These are phyloP conservation scores for Dendrobium officinale DNA, from an alignment of 106 monocot genomes.

Conservation along the genomic window DNA sequence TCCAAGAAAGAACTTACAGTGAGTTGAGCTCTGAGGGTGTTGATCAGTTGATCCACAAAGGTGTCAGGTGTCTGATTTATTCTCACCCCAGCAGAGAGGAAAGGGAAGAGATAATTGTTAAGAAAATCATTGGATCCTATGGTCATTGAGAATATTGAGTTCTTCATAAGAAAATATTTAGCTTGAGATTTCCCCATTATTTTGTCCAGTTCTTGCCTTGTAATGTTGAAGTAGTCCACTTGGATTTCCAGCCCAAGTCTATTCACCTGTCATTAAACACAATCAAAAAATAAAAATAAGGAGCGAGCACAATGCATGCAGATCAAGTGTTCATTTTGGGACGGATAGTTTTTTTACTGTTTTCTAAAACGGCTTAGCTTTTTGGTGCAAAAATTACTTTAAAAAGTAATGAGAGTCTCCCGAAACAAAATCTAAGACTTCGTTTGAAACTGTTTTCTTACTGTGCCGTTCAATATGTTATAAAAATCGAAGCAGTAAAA, in stretches of 20 bases:
- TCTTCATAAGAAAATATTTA: constrained; percentile 30
- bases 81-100: constrained; percentile 41
- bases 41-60: constrained; percentile 64
- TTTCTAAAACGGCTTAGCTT: too few species aligned
- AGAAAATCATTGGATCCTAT: constrained; percentile 90
- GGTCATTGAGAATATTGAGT: constrained; percentile 70
- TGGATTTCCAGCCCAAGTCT: constrained; percentile 79
- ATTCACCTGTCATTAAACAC: constrained; percentile 35
- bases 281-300: not conserved
- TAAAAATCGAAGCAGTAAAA: too few species aligned
- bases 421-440: too few species aligned
- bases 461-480: too few species aligned
- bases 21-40: constrained; percentile 43
- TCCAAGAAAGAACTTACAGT: constrained; percentile 27
- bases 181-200: constrained; percentile 64
- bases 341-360: too few species aligned
- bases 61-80: constrained; percentile 32
- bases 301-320: too few species aligned
- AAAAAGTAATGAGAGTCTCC: too few species aligned
- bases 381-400: too few species aligned
- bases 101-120: constrained; percentile 84
- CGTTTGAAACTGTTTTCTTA: too few species aligned
- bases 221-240: constrained; percentile 75
- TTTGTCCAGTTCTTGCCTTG: constrained; percentile 48
- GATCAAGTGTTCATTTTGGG: too few species aligned